Conservation (phyloP, 2,329 filamentous ascomycete species). For the Trichoderma guizhouense region DNA sequence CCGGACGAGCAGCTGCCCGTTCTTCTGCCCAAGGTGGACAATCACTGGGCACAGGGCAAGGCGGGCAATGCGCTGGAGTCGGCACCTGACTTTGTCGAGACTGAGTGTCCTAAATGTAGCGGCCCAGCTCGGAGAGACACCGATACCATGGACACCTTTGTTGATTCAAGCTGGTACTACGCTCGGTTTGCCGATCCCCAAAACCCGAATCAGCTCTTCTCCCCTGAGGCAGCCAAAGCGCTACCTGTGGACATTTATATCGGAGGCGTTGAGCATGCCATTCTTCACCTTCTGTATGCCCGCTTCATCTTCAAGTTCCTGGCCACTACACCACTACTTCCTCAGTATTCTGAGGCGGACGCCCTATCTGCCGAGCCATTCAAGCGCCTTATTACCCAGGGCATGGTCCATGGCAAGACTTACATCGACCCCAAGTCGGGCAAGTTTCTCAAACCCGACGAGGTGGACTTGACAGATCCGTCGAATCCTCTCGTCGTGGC, state of each 20-base stretch:
- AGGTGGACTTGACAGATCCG: slow-evolving; percentile 62
- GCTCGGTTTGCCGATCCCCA: slow-evolving; percentile 72
- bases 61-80: slow-evolving; percentile 74
- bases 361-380: slow-evolving; percentile 66
- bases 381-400: slow-evolving; percentile 77
- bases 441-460: slow-evolving; percentile 71
- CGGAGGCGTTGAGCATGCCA: slow-evolving; percentile 86
- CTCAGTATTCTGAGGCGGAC: slow-evolving; percentile 33
- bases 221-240: slow-evolving; percentile 52
- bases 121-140: slow-evolving; percentile 74
- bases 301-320: slow-evolving; percentile 90
- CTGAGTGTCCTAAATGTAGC: slow-evolving; percentile 69
- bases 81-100: slow-evolving; percentile 70
- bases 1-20: slow-evolving; percentile 75
- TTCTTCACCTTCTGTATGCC: slow-evolving; percentile 83
- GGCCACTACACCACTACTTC: slow-evolving; percentile 51
- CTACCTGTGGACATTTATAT: slow-evolving; percentile 86
- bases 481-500: slow-evolving; percentile 58
- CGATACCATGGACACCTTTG: slow-evolving; percentile 95
- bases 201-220: slow-evolving; percentile 61
- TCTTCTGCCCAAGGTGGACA: slow-evolving; percentile 64
- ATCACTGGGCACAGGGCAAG: slow-evolving; percentile 65
- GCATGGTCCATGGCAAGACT: slow-evolving; percentile 90
- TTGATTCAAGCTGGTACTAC: slow-evolving; percentile 94
- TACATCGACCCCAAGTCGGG: slow-evolving; percentile 72